A percentile compares a stretch with the other conserved stretches of the same genome.
Conservation (phyloP, 2,329 filamentous ascomycete genomes). For the Colletotrichum brevisporum region DNA sequence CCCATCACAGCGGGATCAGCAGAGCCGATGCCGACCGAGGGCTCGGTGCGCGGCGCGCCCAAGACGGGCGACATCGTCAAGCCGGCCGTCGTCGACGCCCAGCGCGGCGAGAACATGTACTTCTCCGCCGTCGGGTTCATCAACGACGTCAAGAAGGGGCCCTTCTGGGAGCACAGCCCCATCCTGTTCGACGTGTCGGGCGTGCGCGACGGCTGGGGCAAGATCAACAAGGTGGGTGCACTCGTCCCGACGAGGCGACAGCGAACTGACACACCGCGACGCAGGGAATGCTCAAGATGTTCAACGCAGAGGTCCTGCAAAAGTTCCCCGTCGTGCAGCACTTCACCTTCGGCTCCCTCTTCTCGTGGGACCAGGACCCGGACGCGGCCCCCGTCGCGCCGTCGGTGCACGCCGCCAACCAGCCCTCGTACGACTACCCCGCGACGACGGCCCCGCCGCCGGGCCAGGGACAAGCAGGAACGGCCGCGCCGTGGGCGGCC, state of each 20-base stretch:
- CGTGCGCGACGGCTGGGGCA: slow-evolving; percentile 93
- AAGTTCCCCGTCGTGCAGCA: slow-evolving; percentile 99
- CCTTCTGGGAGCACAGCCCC: slow-evolving; percentile 96
- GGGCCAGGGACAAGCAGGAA: slow-evolving; percentile 47
- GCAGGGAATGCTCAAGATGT: slow-evolving; percentile 99
- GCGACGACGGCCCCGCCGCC: slow-evolving; percentile 47
- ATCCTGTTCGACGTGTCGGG: slow-evolving; percentile 96
- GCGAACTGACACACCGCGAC: neutral
- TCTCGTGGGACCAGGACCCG: slow-evolving; percentile 80
- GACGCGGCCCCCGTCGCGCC: slow-evolving; percentile 64
- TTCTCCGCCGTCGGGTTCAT: slow-evolving; percentile 98
- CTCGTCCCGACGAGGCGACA: neutral
- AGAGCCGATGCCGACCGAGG: slow-evolving; percentile 80
- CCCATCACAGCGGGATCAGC: slow-evolving; percentile 73
- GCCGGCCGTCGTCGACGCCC: slow-evolving; percentile 72
- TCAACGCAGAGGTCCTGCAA: slow-evolving; percentile 93
- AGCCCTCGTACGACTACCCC: slow-evolving; percentile 54
- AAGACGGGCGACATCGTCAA: slow-evolving; percentile 80
- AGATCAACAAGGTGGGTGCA: slow-evolving; percentile 84
- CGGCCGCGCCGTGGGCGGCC: slow-evolving; percentile 60
- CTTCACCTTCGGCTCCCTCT: slow-evolving; percentile 86
- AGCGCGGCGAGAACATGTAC: slow-evolving; percentile 84
- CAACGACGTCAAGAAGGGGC: slow-evolving; percentile 94
- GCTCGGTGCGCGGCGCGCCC: slow-evolving; percentile 80
- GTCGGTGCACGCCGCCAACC: slow-evolving; percentile 71